A percentile compares a stretch with the other conserved stretches of the same genome.
phyloP scores from a whole-genome alignment of 805 yeast genomes.

The Suhomyces sp. region DNA sequence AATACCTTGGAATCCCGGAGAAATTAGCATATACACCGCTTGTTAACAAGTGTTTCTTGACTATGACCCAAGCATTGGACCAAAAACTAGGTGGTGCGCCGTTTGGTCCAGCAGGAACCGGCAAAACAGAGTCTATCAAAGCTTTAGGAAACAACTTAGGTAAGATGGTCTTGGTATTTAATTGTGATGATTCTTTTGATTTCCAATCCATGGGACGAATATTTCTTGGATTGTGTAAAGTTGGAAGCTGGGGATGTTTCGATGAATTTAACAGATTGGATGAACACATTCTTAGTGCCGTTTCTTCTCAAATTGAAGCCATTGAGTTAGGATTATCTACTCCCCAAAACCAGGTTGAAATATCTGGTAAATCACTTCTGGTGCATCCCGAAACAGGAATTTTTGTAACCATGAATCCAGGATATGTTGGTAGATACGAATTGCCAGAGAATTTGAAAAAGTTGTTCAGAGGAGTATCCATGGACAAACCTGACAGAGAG shows the following conservation, averaged over 20 bases:
- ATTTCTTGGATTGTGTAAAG: constrained; percentile 71
- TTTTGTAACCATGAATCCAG: constrained; percentile 90
- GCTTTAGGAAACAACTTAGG: constrained; percentile 81
- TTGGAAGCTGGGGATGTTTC: constrained; percentile 95
- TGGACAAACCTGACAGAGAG: constrained; percentile 68
- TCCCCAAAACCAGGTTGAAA: constrained; percentile 24
- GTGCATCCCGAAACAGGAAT: constrained; percentile 60
- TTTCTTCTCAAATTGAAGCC: constrained; percentile 73
- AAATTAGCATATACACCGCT: constrained; percentile 76
- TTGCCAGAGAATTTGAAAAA: constrained; percentile 85
- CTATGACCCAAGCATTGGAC: constrained; percentile 72
- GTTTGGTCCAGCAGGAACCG: constrained; percentile 97
- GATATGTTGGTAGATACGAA: constrained; percentile 75
- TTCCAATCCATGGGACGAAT: constrained; percentile 75
- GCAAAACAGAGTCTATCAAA: constrained; percentile 89
- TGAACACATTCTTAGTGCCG: constrained; percentile 72
- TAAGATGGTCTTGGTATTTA: constrained; percentile 76
- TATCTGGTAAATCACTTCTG: constrained; percentile 41
- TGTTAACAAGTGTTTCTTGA: constrained; percentile 58
- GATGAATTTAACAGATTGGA: constrained; percentile 90
- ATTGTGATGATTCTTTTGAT: constrained; percentile 90
- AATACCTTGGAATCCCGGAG: constrained; percentile 74
- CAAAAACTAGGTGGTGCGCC: constrained; percentile 85
- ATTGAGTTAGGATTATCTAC: constrained; percentile 57
- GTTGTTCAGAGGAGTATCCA: constrained; percentile 71